Evolutionary conservation across 805 yeast species (phyloP).

Genomic region (Suhomyces kilbournensis): DNA sequence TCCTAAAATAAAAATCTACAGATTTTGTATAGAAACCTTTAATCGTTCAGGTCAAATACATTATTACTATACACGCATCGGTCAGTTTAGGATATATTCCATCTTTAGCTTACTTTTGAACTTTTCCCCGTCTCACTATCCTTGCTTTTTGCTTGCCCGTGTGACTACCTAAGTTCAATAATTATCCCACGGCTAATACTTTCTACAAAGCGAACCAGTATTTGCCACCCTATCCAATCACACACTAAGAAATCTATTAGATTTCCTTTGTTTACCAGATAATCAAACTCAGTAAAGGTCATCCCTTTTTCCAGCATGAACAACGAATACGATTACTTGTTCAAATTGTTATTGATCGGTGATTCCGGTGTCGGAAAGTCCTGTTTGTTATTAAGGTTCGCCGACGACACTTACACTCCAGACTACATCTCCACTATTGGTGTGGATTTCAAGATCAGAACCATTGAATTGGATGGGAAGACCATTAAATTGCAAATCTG

Average conservation of each 20-base stretch:
- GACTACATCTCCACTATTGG: conserved; percentile 98
- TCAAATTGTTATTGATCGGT: conserved; percentile 91
- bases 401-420: conserved; percentile 95
- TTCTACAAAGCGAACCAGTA: neutral
- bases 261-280: neutral
- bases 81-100: neutral
- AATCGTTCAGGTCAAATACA: neutral
- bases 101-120: neutral
- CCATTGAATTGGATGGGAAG: conserved; percentile 93
- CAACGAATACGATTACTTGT: conserved; percentile 96
- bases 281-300: neutral
- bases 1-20: neutral
- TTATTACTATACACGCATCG: neutral
- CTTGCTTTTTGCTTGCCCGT: neutral
- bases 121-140: neutral
- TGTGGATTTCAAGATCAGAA: conserved; percentile 89
- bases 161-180: neutral
- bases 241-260: neutral
- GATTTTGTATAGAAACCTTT: neutral
- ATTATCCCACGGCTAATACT: neutral
- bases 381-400: conserved; percentile 89
- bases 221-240: neutral
- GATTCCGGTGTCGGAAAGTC: conserved; percentile 99
- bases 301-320: conserved; percentile 47
- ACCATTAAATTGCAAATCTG: conserved; percentile 96